These are phyloP conservation scores for Theileria orientalis DNA, from an alignment of 169 alveolate genomes.

Conservation along the genomic window DNA sequence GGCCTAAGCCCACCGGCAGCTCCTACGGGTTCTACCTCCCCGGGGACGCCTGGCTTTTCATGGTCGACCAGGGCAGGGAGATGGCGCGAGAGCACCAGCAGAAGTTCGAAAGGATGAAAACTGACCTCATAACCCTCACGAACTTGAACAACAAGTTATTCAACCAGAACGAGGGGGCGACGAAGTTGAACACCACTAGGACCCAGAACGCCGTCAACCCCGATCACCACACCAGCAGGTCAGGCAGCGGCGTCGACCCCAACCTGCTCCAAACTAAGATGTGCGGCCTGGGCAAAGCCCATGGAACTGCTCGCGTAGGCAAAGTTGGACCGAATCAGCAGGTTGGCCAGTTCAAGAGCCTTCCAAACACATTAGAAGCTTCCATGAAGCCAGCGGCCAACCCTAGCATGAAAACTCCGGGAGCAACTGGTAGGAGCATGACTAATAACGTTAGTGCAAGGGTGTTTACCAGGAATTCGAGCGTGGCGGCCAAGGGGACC, in stretches of 20 bases:
- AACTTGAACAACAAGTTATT: conserved; percentile 18
- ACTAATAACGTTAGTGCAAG: not conserved
- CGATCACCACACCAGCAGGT: no score
- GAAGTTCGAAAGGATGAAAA: conserved; percentile 54
- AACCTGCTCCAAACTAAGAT: not conserved
- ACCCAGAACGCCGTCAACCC: no score
- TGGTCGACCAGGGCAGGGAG: conserved; percentile 62
- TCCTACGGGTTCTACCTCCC: conserved; percentile 63
- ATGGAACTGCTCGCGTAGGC: not conserved
- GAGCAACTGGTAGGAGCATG: conserved; percentile 14
- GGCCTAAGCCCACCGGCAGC: conserved; percentile 10
- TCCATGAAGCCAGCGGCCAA: not conserved
- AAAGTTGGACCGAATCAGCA: no score
- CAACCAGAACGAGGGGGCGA: conserved; percentile 5
- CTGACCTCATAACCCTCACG: conserved; percentile 25
- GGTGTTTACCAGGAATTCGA: not conserved
- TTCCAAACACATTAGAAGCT: no score
- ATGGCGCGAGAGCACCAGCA: conserved; percentile 52
- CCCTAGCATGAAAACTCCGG: not conserved
- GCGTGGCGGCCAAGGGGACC: not conserved
- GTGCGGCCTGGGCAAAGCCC: not conserved
- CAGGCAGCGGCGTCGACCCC: no score
- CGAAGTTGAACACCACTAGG: not conserved
- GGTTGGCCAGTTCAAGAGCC: not conserved
- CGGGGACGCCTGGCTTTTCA: conserved; percentile 76